Percentiles rank a stretch among this genome's conserved stretches.
phyloP scores from a whole-genome alignment of 371 early-diverging fungal genomes.

The Sanchytrium tribonematis region DNA sequence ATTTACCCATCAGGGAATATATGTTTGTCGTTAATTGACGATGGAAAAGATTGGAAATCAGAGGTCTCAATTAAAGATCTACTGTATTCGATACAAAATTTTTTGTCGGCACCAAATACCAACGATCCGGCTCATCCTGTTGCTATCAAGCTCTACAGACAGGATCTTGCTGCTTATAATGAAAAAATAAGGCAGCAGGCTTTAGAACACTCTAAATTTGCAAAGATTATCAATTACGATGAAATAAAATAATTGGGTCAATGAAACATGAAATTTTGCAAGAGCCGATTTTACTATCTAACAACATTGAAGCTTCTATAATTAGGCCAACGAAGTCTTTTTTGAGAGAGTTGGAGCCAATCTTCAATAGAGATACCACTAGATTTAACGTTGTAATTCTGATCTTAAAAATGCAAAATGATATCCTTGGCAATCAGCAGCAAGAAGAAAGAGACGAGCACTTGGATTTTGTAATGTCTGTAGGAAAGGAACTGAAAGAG shows the following conservation, averaged over 20 bases:
- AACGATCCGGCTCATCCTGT: neutral
- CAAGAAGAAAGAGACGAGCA: neutral
- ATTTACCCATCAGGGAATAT: slow-evolving; percentile 96
- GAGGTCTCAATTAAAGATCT: neutral
- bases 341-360: neutral
- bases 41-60: slow-evolving; percentile 22
- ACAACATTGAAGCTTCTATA: neutral
- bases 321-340: neutral
- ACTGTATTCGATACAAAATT: neutral
- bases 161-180: neutral
- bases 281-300: neutral
- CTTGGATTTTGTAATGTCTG: neutral
- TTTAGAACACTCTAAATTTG: neutral
- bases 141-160: neutral
- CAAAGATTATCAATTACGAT: neutral
- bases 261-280: neutral
- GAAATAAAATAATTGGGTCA: neutral
- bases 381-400: neutral
- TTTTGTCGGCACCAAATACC: neutral
- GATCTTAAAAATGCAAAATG: neutral
- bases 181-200: neutral
- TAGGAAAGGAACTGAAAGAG: neutral
- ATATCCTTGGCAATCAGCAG: neutral
- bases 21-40: slow-evolving; percentile 90
- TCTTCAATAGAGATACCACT: neutral